Conservation (phyloP, 2,329 filamentous ascomycete genomes). For the Neoscytalidium dimidiatum region DNA sequence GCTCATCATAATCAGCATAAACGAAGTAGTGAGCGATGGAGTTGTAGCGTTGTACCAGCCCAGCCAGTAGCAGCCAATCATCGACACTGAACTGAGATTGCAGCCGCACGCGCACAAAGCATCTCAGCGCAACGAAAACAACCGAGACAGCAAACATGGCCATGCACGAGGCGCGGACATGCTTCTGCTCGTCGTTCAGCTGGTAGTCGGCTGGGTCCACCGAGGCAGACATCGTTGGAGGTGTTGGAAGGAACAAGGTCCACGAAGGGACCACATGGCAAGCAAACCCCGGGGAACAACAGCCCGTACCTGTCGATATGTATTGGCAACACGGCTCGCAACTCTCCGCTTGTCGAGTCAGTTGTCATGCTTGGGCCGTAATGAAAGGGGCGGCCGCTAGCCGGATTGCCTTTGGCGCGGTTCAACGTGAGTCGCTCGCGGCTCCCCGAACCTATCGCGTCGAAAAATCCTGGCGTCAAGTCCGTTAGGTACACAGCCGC, state of each 20-base stretch:
- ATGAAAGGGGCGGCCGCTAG: background rate
- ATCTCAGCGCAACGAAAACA: conserved; percentile 5
- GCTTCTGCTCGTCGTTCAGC: background rate
- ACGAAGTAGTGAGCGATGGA: background rate
- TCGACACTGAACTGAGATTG: conserved; percentile 6
- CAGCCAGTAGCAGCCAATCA: background rate
- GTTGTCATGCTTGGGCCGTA: background rate
- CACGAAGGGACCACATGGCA: background rate
- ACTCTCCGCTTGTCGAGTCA: background rate
- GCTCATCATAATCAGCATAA: background rate
- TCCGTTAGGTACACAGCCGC: too few species aligned
- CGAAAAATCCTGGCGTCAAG: too few species aligned
- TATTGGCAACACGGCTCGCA: background rate
- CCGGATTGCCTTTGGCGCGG: background rate
- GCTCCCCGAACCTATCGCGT: too few species aligned
- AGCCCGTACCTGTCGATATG: background rate
- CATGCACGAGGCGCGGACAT: background rate
- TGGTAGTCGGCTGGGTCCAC: background rate
- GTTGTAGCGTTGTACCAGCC: background rate
- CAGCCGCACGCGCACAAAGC: background rate
- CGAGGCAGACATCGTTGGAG: background rate
- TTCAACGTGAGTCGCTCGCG: too few species aligned
- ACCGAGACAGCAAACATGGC: background rate
- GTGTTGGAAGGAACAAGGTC: background rate
- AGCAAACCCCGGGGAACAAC: background rate